Conservation (phyloP, 495 filamentous ascomycete genomes). For the Aspergillus affinis region DNA sequence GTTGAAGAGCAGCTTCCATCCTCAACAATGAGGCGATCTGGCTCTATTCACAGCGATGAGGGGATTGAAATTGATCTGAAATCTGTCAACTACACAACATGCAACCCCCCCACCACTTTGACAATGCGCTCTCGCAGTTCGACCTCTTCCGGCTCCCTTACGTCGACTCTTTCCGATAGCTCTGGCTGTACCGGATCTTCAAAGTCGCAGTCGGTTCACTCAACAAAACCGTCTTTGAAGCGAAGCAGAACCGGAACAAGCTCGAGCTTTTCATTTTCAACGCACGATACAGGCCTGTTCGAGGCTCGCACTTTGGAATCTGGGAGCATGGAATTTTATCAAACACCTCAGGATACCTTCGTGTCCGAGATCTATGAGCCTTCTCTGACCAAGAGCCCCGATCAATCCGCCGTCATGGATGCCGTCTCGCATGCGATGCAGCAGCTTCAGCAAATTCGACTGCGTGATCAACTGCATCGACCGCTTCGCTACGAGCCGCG, state of each 20-base stretch:
- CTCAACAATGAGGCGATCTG: not conserved
- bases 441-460: constrained; percentile 27
- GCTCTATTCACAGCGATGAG: not conserved
- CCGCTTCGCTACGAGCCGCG: constrained; percentile 35
- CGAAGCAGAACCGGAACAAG: not conserved
- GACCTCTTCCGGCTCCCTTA: not conserved
- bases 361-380: constrained; percentile 1
- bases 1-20: not conserved
- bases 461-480: constrained; percentile 29
- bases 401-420: constrained; percentile 22
- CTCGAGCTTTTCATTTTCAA: not conserved
- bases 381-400: constrained; percentile 6
- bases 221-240: not conserved
- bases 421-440: constrained; percentile 34
- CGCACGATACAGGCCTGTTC: not conserved
- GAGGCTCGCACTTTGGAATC: not conserved
- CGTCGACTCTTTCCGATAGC: not conserved
- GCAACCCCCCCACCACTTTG: not conserved
- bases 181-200: not conserved
- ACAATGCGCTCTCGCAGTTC: not conserved
- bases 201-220: not conserved
- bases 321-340: not conserved
- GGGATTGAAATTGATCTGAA: not conserved
- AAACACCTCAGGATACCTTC: constrained; percentile 4
- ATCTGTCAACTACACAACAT: not conserved